Evolutionary conservation across 1,284 basidiomycete genomes (phyloP).

Genomic region (Amylostereum chailletii): DNA sequence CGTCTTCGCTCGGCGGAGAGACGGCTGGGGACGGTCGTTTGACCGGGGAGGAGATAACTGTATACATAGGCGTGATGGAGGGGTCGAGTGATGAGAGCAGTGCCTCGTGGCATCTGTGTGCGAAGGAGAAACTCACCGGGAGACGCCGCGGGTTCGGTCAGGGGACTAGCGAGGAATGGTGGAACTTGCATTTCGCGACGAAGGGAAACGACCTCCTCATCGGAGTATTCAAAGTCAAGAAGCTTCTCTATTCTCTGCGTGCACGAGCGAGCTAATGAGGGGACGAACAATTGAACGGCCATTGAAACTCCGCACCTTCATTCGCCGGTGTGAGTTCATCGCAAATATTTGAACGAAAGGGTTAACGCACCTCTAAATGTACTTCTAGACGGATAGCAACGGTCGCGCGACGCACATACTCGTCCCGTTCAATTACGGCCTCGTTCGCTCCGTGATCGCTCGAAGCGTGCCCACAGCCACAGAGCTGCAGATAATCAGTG

Average conservation of each 20-base stretch:
- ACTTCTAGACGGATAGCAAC: conserved; percentile 83
- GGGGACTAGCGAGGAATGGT: conserved; percentile 34
- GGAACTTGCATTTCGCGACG: conserved; percentile 63
- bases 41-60: conserved; percentile 23
- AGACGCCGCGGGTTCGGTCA: conserved; percentile 23
- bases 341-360: background rate
- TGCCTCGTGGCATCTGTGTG: conserved; percentile 16
- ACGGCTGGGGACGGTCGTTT: conserved; percentile 46
- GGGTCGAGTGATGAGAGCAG: conserved; percentile 13
- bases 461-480: conserved; percentile 71
- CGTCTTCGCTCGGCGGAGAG: conserved; percentile 33
- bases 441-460: conserved; percentile 64
- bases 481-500: conserved; percentile 52
- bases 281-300: background rate
- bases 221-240: conserved; percentile 68
- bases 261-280: background rate
- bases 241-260: conserved; percentile 66
- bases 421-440: conserved; percentile 41
- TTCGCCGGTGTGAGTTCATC: no score
- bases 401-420: conserved; percentile 63
- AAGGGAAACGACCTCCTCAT: conserved; percentile 63
- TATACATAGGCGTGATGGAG: conserved; percentile 5
- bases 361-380: conserved; percentile 60
- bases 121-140: conserved; percentile 22
- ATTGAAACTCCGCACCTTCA: conserved; percentile 14